Conservation (phyloP, 192 early-diverging fungal species). For the Podila horticola region DNA sequence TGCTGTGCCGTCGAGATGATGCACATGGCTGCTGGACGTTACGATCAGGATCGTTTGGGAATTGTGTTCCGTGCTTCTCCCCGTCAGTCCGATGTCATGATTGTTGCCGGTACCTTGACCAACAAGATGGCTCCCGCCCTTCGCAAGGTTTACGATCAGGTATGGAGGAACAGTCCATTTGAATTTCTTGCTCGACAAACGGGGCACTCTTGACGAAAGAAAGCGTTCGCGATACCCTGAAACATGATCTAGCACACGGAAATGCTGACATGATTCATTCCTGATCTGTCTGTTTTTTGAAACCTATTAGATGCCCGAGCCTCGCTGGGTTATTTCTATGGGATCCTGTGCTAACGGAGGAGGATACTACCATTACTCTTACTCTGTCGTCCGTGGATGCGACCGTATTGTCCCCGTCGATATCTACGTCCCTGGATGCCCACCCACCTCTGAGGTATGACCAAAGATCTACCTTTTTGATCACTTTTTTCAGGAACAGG, state of each 20-base stretch:
- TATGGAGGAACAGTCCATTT: conserved; percentile 2
- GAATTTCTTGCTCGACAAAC: no score
- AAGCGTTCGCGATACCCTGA: not conserved
- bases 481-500: not conserved
- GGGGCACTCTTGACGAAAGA: not conserved
- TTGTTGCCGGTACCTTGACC: conserved; percentile 97
- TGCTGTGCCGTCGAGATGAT: conserved; percentile 99
- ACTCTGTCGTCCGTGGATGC: conserved; percentile 94
- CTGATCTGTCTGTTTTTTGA: not conserved
- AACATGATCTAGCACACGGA: not conserved
- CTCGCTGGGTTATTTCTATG: conserved; percentile 99
- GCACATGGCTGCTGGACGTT: conserved; percentile 96
- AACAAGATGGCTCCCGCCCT: conserved; percentile 98
- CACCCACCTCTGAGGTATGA: conserved; percentile 88
- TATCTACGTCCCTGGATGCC: conserved; percentile 98
- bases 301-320: conserved; percentile 87
- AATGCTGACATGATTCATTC: not conserved
- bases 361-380: conserved; percentile 99
- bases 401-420: conserved; percentile 95
- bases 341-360: conserved; percentile 97
- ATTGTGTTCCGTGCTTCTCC: conserved; percentile 98
- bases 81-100: conserved; percentile 98
- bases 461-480: no score
- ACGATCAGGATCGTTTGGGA: conserved; percentile 97
- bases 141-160: conserved; percentile 72